Evolutionary conservation across 208 protist genomes (phyloP).

Genomic region (Angomonas deanei): DNA sequence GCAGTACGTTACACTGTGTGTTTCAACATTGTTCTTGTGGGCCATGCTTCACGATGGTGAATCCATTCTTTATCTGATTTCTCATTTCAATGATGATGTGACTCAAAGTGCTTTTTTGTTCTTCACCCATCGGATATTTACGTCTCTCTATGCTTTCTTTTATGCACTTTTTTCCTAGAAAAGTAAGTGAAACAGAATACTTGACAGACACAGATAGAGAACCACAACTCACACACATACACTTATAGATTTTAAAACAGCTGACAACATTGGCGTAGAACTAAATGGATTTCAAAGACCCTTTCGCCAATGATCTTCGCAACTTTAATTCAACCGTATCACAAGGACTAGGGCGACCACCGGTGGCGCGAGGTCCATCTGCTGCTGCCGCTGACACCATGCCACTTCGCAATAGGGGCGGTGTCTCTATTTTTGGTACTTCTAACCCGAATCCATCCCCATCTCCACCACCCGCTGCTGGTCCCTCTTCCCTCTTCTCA

Average conservation of each 20-base stretch:
- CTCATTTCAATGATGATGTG: too few species aligned
- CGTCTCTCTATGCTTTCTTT: background rate
- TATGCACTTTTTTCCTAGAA: background rate
- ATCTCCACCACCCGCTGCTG: background rate
- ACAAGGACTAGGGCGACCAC: background rate
- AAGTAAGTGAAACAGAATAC: too few species aligned
- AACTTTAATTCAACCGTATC: background rate
- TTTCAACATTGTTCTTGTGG: background rate
- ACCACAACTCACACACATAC: too few species aligned
- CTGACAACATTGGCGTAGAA: too few species aligned
- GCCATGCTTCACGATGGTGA: too few species aligned
- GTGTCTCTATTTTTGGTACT: background rate
- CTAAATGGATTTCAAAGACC: slow-evolving; percentile 73
- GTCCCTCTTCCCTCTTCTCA: background rate
- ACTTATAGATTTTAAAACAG: too few species aligned
- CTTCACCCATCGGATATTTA: background rate
- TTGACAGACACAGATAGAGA: slow-evolving; percentile 10
- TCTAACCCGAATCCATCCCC: background rate
- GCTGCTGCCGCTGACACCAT: background rate
- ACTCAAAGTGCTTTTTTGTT: too few species aligned
- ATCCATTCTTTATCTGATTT: too few species aligned
- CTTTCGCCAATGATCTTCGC: slow-evolving; percentile 50
- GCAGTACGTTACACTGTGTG: background rate
- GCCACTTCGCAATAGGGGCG: background rate
- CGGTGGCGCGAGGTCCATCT: background rate